Conservation (phyloP, 495 filamentous ascomycete genomes). For the Daldinia bambusicola region DNA sequence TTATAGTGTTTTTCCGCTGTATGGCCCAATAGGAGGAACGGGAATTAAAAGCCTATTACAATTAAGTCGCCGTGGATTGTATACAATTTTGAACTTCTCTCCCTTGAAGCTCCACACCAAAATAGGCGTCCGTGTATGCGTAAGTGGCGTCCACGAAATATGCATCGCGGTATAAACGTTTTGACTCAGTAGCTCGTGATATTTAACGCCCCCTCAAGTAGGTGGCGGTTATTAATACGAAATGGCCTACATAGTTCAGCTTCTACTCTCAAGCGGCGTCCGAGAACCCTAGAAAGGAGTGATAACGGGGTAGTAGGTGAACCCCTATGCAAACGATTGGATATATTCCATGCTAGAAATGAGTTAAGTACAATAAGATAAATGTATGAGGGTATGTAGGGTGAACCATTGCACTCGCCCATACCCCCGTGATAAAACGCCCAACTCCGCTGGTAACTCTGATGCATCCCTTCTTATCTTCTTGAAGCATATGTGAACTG, state of each 20-base stretch:
- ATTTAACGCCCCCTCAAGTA: neutral
- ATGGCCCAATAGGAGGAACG: neutral
- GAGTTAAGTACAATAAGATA: neutral
- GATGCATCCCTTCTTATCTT: neutral
- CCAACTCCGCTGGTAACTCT: neutral
- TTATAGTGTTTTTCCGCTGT: neutral
- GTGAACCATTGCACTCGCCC: neutral
- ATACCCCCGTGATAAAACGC: neutral
- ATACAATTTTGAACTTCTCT: neutral
- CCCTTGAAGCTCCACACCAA: neutral
- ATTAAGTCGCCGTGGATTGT: neutral
- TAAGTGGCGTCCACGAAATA: neutral
- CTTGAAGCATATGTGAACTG: neutral
- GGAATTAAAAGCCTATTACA: neutral
- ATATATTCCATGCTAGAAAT: neutral
- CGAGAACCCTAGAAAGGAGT: neutral
- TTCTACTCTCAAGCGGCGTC: neutral
- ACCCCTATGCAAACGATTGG: neutral
- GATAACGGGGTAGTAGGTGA: neutral
- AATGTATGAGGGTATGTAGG: slow-evolving; percentile 1
- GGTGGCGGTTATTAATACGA: neutral
- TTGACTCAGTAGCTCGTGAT: neutral
- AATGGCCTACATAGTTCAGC: neutral
- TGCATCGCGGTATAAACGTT: neutral
- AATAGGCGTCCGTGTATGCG: neutral